These are phyloP conservation scores for Fistulifera pelliculosa DNA, from an alignment of 108 stramenopile species.

Conservation along the genomic window DNA sequence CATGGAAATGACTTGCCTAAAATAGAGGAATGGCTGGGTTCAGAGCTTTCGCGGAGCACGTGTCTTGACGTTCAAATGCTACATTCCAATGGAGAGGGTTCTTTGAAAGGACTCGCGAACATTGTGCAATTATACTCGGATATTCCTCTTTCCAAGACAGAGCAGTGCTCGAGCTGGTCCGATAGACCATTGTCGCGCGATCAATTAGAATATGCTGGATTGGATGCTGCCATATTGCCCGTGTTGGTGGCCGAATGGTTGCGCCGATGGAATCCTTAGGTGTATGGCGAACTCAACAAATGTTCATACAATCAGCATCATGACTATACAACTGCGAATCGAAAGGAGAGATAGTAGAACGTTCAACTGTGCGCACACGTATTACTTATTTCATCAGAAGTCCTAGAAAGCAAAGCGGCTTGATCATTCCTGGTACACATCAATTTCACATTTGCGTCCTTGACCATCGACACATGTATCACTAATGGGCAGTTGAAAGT, in stretches of 20 bases:
- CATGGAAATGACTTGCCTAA: conserved; percentile 16
- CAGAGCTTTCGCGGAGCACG: not conserved
- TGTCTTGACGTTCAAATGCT: conserved; percentile 18
- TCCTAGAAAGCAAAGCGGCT: no score
- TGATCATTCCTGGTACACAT: no score
- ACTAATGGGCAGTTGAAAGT: no score
- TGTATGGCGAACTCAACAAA: no score
- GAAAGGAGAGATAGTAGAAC: no score
- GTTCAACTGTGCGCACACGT: no score
- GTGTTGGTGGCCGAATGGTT: conserved; percentile 19
- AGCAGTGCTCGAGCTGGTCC: conserved; percentile 37
- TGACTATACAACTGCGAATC: no score
- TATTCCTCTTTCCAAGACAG: conserved; percentile 17
- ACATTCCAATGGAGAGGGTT: not conserved
- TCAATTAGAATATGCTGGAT: conserved; percentile 36
- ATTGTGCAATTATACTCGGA: conserved; percentile 15
- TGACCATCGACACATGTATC: no score
- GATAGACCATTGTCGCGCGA: conserved; percentile 19
- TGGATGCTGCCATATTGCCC: conserved; percentile 37
- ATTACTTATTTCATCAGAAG: no score
- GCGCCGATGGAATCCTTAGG: not conserved
- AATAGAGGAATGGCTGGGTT: conserved; percentile 8
- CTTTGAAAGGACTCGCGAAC: conserved; percentile 17
- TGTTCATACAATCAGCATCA: no score
- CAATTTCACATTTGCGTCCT: no score